phyloP scores from a whole-genome alignment of 257 asterid species.

The Solanum microdontum region DNA sequence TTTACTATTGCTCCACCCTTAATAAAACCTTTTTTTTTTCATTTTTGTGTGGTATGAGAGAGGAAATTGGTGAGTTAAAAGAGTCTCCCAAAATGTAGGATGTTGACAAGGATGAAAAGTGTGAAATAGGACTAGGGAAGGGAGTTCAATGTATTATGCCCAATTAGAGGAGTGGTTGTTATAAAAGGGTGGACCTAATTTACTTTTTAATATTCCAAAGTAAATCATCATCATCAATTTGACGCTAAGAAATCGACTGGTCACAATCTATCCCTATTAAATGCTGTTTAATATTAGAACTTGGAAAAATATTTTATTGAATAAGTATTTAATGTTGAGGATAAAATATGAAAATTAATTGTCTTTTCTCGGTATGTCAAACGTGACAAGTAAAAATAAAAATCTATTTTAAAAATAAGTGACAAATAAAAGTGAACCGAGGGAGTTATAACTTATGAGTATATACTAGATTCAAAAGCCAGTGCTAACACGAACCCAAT shows the following conservation, averaged over 20 bases:
- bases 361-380: no score
- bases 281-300: background rate
- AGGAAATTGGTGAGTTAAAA: background rate
- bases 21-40: background rate
- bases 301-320: background rate
- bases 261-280: background rate
- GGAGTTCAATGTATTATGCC: background rate
- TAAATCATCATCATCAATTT: background rate
- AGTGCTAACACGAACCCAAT: no score
- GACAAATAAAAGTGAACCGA: no score
- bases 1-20: background rate
- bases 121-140: background rate
- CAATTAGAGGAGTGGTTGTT: background rate
- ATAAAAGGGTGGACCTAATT: background rate
- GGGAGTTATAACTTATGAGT: no score
- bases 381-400: no score
- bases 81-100: constrained; percentile 20
- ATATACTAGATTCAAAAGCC: no score
- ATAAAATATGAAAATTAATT: no score
- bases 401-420: no score
- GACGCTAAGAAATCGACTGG: background rate
- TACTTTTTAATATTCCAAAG: background rate
- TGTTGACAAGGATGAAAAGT: background rate
- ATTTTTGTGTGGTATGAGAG: background rate
- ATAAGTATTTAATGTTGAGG: no score